Evolutionary conservation across 75 land plant species (phyloP), one percentile per base, ranked within the genome.

Genomic region (Adiantum capillusveneris): DNA sequence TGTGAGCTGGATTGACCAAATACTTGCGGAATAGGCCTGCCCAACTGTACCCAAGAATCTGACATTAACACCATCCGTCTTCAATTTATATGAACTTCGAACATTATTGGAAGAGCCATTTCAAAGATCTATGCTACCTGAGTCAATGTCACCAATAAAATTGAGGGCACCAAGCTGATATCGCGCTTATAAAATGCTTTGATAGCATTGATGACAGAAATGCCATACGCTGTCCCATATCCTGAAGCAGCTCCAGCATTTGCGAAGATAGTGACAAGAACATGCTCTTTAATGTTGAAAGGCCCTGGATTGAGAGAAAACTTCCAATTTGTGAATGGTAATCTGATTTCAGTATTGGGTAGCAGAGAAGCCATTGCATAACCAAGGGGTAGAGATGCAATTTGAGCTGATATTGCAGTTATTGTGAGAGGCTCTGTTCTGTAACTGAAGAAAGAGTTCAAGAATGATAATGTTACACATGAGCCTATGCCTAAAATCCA

Each of bases 11-110:
- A 36, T 84, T 75, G 27, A 83, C 85, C 55, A 83, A 53, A 26
- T 60, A 64, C 11, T 70, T 76, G 13, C 72, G 48, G 54, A 70
- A 81, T 16, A 86, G 27, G 0, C 90, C 90, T 11, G 90, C 90
- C 80, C 80, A 87, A 14, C 92, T 87, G 73, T 75, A 87, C 36
- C 91, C 91, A 22, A 84, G 65, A 66, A 87, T 63, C 91, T 86
- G 68, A 6, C 24, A 3, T 11, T 41, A 34, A 5, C 9, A 9
- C 9, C 37, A n/a, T n/a, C n/a, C n/a, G n/a, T n/a, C n/a, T n/a
- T n/a, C n/a, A n/a, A n/a, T n/a, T n/a, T n/a, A n/a, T n/a, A n/a
- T n/a, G n/a, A n/a, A n/a, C n/a, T n/a, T n/a, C n/a, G n/a, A n/a
- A n/a, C n/a, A n/a, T n/a, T n/a, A n/a, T n/a, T n/a, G n/a, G n/a